A percentile compares a stretch with the other conserved stretches of the same genome.
phyloP scores from a whole-genome alignment of 352 stramenopile genomes.

The Phytophthora ramorum region DNA sequence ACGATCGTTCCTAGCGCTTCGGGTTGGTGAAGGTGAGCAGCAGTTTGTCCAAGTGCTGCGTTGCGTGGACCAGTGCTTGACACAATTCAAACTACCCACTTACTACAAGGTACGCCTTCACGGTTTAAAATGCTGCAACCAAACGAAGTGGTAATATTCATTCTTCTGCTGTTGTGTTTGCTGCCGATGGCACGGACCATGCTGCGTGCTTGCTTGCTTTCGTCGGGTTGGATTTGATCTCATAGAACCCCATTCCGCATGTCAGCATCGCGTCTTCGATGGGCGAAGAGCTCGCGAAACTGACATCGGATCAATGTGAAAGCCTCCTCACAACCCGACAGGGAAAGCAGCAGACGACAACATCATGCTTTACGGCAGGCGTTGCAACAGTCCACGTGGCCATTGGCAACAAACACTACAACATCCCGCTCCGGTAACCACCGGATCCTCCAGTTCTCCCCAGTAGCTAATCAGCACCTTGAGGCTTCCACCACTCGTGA shows the following conservation, averaged over 20 bases:
- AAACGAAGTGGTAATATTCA: slow-evolving; percentile 33
- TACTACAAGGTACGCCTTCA: slow-evolving; percentile 69
- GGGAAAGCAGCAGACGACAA: slow-evolving; percentile 25
- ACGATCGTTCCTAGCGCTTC: slow-evolving; percentile 75
- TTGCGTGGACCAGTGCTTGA: slow-evolving; percentile 72
- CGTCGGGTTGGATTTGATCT: slow-evolving; percentile 10
- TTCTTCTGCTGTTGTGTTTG: slow-evolving; percentile 48
- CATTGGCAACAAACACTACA: slow-evolving; percentile 89
- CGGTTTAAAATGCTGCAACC: not conserved
- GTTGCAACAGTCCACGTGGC: slow-evolving; percentile 59
- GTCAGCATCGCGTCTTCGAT: slow-evolving; percentile 80
- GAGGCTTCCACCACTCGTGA: not conserved
- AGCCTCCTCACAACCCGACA: slow-evolving; percentile 23
- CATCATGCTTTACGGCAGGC: slow-evolving; percentile 28
- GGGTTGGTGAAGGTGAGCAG: slow-evolving; percentile 44
- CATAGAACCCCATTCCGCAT: slow-evolving; percentile 79
- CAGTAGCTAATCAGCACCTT: slow-evolving; percentile 9
- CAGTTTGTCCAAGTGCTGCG: slow-evolving; percentile 50
- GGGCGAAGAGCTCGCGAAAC: slow-evolving; percentile 51
- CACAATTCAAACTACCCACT: slow-evolving; percentile 46
- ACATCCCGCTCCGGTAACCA: slow-evolving; percentile 60
- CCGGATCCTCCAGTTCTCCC: slow-evolving; percentile 2
- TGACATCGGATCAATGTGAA: slow-evolving; percentile 49
- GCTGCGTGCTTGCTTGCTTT: slow-evolving; percentile 8
- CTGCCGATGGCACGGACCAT: slow-evolving; percentile 41